These are phyloP conservation scores for Cryptosporidium ryanae DNA, from an alignment of 169 alveolate species.

Conservation along the genomic window DNA sequence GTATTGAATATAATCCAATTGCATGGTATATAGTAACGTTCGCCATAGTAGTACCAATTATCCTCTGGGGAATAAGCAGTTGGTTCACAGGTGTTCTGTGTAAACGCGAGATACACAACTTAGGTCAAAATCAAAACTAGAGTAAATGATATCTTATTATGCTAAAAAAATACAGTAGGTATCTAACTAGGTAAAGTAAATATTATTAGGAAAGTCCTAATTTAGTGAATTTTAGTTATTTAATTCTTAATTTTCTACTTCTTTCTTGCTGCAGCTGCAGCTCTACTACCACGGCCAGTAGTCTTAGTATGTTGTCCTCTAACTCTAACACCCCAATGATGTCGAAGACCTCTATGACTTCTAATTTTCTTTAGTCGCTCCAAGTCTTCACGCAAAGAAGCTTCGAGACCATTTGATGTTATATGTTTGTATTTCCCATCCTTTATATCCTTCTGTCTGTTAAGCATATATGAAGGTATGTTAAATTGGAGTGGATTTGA, in stretches of 20 bases:
- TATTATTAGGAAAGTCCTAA: neutral
- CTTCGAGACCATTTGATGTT: slow-evolving; percentile 94
- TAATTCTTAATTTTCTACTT: slow-evolving; percentile 79
- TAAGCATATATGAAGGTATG: slow-evolving; percentile 98
- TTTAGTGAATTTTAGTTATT: neutral
- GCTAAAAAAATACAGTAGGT: neutral
- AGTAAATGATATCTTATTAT: neutral
- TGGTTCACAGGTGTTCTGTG: slow-evolving; percentile 73
- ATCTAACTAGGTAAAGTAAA: slow-evolving; percentile 5
- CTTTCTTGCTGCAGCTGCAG: slow-evolving; percentile 97
- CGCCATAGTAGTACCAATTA: slow-evolving; percentile 31
- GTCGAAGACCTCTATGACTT: slow-evolving; percentile 98
- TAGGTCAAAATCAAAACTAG: slow-evolving; percentile 1
- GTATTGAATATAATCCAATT: slow-evolving; percentile 59
- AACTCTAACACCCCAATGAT: slow-evolving; percentile 97
- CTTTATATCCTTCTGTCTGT: slow-evolving; percentile 95
- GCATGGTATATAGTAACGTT: slow-evolving; percentile 71
- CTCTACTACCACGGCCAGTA: slow-evolving; percentile 99
- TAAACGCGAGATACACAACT: slow-evolving; percentile 51
- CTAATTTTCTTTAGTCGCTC: slow-evolving; percentile 98
- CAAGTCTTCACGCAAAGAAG: slow-evolving; percentile 98
- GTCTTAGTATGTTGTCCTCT: slow-evolving; percentile 99
- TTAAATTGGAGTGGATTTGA: slow-evolving; percentile 93
- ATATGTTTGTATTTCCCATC: slow-evolving; percentile 95
- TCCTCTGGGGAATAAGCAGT: slow-evolving; percentile 59